Conservation (phyloP, 306 rosid genomes). For the Cicer cuneatum region DNA sequence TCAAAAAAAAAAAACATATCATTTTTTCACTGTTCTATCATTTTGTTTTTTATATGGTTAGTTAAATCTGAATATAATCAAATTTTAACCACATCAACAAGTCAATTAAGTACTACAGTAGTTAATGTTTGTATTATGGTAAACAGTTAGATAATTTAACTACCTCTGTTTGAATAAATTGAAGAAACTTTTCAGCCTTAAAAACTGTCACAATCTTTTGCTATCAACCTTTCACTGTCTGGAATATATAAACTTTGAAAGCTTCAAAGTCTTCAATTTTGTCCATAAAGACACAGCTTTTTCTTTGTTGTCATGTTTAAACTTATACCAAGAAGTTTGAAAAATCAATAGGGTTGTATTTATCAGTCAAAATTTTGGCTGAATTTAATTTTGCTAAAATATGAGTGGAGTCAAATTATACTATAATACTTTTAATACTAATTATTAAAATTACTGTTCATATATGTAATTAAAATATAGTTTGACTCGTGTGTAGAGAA, state of each 20-base stretch:
- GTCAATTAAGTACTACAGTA: background rate
- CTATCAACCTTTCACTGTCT: constrained; percentile 39
- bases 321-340: constrained; percentile 17
- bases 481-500: background rate
- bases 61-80: constrained; percentile 11
- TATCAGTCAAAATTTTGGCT: background rate
- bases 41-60: background rate
- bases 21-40: background rate
- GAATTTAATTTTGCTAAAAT: background rate
- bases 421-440: background rate
- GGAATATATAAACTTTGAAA: constrained; percentile 20
- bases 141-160: constrained; percentile 1
- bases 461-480: background rate
- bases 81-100: background rate
- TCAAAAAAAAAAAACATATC: background rate
- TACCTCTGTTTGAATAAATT: constrained; percentile 11
- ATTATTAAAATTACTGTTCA: constrained; percentile 6
- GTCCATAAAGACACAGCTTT: constrained; percentile 18
- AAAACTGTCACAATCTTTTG: constrained; percentile 16
- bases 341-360: background rate
- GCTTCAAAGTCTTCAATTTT: constrained; percentile 36
- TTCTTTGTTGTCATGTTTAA: constrained; percentile 26
- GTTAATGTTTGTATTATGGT: constrained; percentile 5
- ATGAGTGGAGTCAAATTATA: constrained; percentile 8
- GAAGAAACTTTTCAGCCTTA: background rate